phyloP scores from a whole-genome alignment of 768 basidiomycete species.

The Boletus tomentosulus region DNA sequence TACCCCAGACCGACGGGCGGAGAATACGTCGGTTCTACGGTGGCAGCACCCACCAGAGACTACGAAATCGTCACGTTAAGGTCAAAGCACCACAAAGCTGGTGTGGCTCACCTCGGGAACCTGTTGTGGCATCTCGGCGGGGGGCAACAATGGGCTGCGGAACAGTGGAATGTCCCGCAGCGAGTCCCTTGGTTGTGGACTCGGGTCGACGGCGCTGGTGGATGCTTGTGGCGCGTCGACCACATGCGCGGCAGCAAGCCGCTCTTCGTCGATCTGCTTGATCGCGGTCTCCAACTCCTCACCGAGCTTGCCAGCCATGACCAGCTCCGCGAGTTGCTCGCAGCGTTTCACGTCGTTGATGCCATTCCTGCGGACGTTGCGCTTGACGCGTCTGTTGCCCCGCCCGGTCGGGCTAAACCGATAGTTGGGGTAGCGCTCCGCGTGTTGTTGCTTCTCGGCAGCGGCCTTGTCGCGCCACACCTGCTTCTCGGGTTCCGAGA shows the following conservation, averaged over 20 bases:
- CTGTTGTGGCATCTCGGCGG: conserved; percentile 2
- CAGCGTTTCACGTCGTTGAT: conserved; percentile 46
- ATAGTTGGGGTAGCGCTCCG: conserved; percentile 48
- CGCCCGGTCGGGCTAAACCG: conserved; percentile 48
- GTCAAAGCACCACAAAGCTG: neutral
- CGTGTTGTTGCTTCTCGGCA: conserved; percentile 48
- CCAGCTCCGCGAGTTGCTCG: conserved; percentile 45
- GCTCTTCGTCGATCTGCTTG: conserved; percentile 27
- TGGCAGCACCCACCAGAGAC: conserved; percentile 1
- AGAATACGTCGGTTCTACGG: conserved; percentile 2
- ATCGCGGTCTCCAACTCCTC: conserved; percentile 45
- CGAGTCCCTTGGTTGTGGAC: neutral
- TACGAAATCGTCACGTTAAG: conserved; percentile 3
- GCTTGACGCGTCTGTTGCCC: conserved; percentile 41
- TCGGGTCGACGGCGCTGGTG: neutral
- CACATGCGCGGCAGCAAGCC: neutral
- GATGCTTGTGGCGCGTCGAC: neutral
- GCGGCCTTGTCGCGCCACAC: conserved; percentile 50
- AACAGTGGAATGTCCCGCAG: conserved; percentile 20
- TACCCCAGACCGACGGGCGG: neutral
- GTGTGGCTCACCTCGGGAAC: conserved; percentile 12
- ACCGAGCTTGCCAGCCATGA: conserved; percentile 49
- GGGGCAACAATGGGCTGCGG: conserved; percentile 31
- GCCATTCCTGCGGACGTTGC: conserved; percentile 51
- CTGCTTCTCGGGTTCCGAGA: conserved; percentile 47